Evolutionary conservation across 495 filamentous ascomycete genomes (phyloP).

Genomic region (Aspergillus ellipticus): DNA sequence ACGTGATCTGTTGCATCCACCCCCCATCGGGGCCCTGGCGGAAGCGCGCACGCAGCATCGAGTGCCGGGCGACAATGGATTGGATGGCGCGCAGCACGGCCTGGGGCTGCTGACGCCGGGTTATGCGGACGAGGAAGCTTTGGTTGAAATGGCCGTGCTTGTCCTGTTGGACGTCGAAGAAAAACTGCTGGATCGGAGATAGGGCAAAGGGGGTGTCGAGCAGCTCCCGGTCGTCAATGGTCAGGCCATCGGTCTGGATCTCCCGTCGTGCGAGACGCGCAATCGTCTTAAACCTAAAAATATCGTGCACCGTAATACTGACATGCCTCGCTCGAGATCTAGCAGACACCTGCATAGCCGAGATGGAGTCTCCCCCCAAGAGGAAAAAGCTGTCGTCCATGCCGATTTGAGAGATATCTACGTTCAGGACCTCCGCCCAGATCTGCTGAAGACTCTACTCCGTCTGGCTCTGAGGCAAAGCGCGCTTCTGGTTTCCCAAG

Average conservation of each 20-base stretch:
- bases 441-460: slow-evolving; percentile 8
- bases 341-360: slow-evolving; percentile 36
- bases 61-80: slow-evolving; percentile 52
- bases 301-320: not conserved
- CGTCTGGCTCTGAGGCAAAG: too few relatives aligned
- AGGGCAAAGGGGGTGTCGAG: slow-evolving; percentile 32
- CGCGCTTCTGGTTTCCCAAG: too few relatives aligned
- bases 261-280: not conserved
- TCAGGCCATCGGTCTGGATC: not conserved
- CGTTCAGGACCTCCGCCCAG: slow-evolving; percentile 14
- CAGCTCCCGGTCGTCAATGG: not conserved
- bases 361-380: slow-evolving; percentile 55
- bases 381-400: slow-evolving; percentile 48
- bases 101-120: slow-evolving; percentile 30
- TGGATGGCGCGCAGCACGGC: slow-evolving; percentile 44
- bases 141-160: slow-evolving; percentile 58
- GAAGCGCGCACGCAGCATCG: slow-evolving; percentile 61
- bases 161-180: slow-evolving; percentile 45
- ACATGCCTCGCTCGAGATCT: not conserved
- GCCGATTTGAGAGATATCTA: slow-evolving; percentile 23
- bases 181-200: slow-evolving; percentile 61
- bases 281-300: not conserved
- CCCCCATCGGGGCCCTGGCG: slow-evolving; percentile 14
- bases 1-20: slow-evolving; percentile 27
- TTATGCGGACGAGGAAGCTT: slow-evolving; percentile 53